These are phyloP conservation scores for Rubia peregrina DNA, from an alignment of 305 asterid genomes.

Conservation along the genomic window DNA sequence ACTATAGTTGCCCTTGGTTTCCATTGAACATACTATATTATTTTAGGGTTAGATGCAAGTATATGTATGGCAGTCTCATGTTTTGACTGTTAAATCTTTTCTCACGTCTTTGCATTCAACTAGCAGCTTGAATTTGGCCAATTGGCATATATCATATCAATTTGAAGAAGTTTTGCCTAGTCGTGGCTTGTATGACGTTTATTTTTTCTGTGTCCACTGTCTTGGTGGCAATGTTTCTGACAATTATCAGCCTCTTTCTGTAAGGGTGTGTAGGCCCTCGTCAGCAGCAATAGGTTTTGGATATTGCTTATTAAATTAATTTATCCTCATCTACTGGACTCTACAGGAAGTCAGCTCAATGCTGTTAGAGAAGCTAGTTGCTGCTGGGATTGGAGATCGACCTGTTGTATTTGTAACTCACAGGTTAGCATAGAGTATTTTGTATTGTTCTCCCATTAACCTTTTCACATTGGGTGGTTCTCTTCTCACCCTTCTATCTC, in stretches of 20 bases:
- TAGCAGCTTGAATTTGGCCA: no score
- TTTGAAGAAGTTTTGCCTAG: background rate
- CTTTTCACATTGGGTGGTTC: background rate
- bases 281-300: background rate
- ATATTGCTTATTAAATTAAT: background rate
- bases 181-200: background rate
- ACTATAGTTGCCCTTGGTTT: background rate
- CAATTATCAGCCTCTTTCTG: background rate
- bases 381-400: slow-evolving; percentile 94
- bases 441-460: background rate
- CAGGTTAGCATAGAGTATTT: slow-evolving; percentile 37
- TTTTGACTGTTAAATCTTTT: no score
- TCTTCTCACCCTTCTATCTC: background rate
- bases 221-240: background rate
- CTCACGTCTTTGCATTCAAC: no score
- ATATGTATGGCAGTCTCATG: background rate
- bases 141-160: background rate
- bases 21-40: background rate
- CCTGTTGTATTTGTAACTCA: slow-evolving; percentile 95
- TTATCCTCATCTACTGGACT: slow-evolving; percentile 1
- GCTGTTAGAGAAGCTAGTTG: slow-evolving; percentile 78
- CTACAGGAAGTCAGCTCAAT: slow-evolving; percentile 93
- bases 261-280: background rate
- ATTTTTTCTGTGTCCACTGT: background rate
- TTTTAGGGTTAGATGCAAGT: background rate